phyloP scores from a whole-genome alignment of 495 filamentous ascomycete species.

The Penicillium turbatum region DNA sequence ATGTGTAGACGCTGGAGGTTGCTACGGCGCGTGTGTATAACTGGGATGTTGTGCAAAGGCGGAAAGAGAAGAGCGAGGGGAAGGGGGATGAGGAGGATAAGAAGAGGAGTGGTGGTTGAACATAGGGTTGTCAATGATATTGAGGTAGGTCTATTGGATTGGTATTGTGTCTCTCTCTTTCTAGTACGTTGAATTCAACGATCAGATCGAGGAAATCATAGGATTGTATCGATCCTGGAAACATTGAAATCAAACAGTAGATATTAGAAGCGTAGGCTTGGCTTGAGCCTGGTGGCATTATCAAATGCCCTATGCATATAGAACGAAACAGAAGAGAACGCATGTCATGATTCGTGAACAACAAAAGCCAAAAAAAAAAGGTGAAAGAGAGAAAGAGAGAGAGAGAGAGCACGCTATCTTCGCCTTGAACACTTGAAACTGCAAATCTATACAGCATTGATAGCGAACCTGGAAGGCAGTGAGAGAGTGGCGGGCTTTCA shows the following conservation, averaged over 20 bases:
- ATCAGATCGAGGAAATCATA: not conserved
- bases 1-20: constrained; percentile 92
- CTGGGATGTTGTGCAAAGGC: constrained; percentile 91
- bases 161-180: not conserved
- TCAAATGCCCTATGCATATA: constrained; percentile 1
- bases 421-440: not conserved
- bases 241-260: not conserved
- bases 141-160: constrained; percentile 4
- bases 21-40: constrained; percentile 97
- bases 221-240: not conserved
- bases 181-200: not conserved
- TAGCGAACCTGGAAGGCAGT: too few relatives aligned
- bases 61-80: constrained; percentile 77
- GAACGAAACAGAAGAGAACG: constrained; percentile 1
- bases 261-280: constrained; percentile 2
- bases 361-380: not conserved
- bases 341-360: constrained; percentile 17
- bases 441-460: too few relatives aligned
- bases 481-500: too few relatives aligned
- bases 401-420: not conserved
- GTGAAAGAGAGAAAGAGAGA: not conserved
- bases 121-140: constrained; percentile 3
- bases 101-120: constrained; percentile 10
- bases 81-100: constrained; percentile 45
- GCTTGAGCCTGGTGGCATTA: not conserved